phyloP scores from a whole-genome alignment of 1,284 basidiomycete species.

The Leccinum subfulvum region DNA sequence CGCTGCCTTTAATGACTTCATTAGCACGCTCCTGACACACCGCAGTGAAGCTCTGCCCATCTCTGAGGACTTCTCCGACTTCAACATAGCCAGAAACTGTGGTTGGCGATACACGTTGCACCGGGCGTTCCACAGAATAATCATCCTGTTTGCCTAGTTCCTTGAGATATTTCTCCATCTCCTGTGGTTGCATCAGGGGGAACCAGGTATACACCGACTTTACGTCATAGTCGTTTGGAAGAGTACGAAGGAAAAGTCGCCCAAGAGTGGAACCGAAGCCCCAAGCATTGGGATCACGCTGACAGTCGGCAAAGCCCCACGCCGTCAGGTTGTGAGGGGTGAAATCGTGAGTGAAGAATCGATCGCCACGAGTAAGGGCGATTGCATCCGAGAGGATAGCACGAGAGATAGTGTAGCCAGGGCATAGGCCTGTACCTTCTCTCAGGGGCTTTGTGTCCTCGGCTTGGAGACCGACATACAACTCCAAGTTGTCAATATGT shows the following conservation, averaged over 20 bases:
- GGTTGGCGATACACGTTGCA: constrained; percentile 24
- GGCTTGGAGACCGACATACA: constrained; percentile 74
- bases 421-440: constrained; percentile 79
- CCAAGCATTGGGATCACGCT: constrained; percentile 63
- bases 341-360: constrained; percentile 81
- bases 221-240: constrained; percentile 67
- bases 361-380: constrained; percentile 78
- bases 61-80: constrained; percentile 52
- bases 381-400: constrained; percentile 90
- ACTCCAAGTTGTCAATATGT: constrained; percentile 75
- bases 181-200: constrained; percentile 75
- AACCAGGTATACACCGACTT: constrained; percentile 82
- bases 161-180: constrained; percentile 60
- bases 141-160: constrained; percentile 52
- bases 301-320: constrained; percentile 80
- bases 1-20: constrained; percentile 54
- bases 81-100: constrained; percentile 48
- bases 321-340: constrained; percentile 79
- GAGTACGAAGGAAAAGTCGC: constrained; percentile 67
- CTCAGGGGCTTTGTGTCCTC: constrained; percentile 76
- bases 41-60: constrained; percentile 43
- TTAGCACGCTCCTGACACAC: constrained; percentile 50
- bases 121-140: constrained; percentile 55
- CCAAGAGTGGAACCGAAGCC: constrained; percentile 76
- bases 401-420: constrained; percentile 81